A percentile compares a stretch with the other conserved stretches of the same genome.
Conservation (phyloP, 2,329 filamentous ascomycete genomes). For the Fusarium globosum region DNA sequence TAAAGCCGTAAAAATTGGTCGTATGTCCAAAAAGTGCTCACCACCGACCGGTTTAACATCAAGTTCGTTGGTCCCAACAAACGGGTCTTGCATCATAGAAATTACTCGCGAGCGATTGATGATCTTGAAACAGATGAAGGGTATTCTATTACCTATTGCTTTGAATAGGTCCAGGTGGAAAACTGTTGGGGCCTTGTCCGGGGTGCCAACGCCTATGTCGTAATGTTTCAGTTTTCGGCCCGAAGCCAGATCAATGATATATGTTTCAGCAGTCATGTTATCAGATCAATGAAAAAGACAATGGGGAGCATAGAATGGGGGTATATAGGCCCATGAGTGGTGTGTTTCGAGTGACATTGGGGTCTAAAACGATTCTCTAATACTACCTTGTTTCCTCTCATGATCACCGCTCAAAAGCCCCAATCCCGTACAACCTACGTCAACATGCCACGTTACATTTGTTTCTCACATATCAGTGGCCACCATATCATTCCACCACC, state of each 20-base stretch:
- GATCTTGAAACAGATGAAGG: no score
- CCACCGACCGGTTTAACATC: fast-evolving
- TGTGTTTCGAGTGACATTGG: neutral
- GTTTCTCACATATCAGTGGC: neutral
- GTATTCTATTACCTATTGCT: neutral
- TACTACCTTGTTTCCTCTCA: neutral
- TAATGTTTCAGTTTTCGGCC: neutral
- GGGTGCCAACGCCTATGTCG: fast-evolving
- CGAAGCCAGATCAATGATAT: neutral
- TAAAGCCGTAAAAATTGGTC: no score
- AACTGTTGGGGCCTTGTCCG: neutral
- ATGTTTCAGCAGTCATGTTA: fast-evolving
- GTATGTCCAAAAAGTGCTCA: neutral
- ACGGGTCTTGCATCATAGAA: neutral
- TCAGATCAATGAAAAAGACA: no score
- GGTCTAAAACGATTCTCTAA: neutral
- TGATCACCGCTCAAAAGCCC: neutral
- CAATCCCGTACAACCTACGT: neutral
- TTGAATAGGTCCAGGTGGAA: neutral
- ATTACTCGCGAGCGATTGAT: neutral
- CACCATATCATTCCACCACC: neutral
- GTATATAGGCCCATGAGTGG: no score
- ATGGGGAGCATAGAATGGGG: no score
- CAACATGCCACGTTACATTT: neutral
- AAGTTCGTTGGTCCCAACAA: neutral